Base-by-base conservation (phyloP, 768 basidiomycete species). In the Xanthoconium stramineum region DNA sequence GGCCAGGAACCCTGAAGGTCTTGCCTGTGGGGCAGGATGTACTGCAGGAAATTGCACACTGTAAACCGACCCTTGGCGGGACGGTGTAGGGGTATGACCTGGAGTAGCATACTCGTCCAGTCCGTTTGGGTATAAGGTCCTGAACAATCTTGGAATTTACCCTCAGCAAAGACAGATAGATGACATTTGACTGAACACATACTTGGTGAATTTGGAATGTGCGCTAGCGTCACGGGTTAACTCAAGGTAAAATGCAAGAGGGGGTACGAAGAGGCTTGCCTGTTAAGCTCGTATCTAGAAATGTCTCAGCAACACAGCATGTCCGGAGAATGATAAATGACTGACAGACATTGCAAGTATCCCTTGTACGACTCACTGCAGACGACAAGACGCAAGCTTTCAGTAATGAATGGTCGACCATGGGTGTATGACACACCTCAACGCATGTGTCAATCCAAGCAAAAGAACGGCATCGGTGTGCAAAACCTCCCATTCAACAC, bases 151-250 rank as follows among this genome's bases (percentile, higher is more conserved):
- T 24, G 24, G 4, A 24, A 24, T 24, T 24, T 24, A 24, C 24
- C 4, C 4, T 24, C 24, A 24, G 24, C 24, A 24, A 24, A 24
- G 24, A 24, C 24, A 24, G 24, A 24, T 24, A 24, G 24, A 24
- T 24, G 24, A 24, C 24, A 24, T 24, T 24, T 4, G 24, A 24
- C 6, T 3, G 0, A 38, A 9, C 12, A 43, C 42, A 12, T 64
- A 87, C 85, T 84, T 90, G 10, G 83, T 78, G 61, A 89, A 91
- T 64, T 87, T 89, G 3, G 85, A 81, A 63, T 91, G 86, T 13
- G 88, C 88, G 59, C 82, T 67, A 29, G 40, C 1, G 29, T 37
- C 14, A 39, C 6, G 24, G 29, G 61, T 68, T 43, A 67, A 29
- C 14, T 6, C 83, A 53, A 39, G 30, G 33, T 51, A 20, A 46